These are phyloP conservation scores for Liriodendron chinense DNA, from an alignment of 164 flowering plant species.

Conservation along the genomic window DNA sequence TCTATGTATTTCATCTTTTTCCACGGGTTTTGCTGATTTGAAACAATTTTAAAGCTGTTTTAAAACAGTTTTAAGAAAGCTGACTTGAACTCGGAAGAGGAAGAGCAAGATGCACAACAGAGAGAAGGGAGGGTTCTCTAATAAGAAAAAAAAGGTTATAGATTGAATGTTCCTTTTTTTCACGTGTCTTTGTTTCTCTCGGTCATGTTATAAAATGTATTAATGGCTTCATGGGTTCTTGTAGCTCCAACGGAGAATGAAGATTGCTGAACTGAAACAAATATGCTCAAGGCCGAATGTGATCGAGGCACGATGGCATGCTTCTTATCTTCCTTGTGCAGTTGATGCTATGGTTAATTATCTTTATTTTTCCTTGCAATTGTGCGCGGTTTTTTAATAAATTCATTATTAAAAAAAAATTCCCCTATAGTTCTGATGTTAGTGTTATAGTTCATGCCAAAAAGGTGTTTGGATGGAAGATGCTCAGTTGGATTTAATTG, in stretches of 20 bases:
- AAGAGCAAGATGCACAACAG: constrained; percentile 66
- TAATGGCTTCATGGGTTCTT: constrained; percentile 9
- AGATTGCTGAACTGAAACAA: constrained; percentile 94
- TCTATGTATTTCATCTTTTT: no score
- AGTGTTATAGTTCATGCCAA: no score
- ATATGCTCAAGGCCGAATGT: constrained; percentile 90
- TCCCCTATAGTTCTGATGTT: no score
- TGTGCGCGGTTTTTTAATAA: no score
- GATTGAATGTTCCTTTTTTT: neutral
- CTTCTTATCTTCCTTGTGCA: neutral
- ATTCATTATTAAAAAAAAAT: no score
- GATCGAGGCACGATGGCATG: constrained; percentile 64
- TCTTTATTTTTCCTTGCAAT: neutral
- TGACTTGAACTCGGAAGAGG: constrained; percentile 70
- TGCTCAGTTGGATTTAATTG: no score
- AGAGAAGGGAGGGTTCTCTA: constrained; percentile 89
- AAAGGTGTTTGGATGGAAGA: no score
- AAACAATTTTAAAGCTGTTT: no score
- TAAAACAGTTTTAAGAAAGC: no score
- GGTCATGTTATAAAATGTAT: neutral
- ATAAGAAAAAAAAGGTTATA: constrained; percentile 90
- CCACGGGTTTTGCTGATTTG: no score
- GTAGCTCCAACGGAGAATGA: constrained; percentile 92
- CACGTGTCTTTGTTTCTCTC: constrained; percentile 5
- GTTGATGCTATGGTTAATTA: neutral